These are phyloP conservation scores for Apiotrichum porosum DNA, from an alignment of 1,284 basidiomycete species.

Conservation along the genomic window DNA sequence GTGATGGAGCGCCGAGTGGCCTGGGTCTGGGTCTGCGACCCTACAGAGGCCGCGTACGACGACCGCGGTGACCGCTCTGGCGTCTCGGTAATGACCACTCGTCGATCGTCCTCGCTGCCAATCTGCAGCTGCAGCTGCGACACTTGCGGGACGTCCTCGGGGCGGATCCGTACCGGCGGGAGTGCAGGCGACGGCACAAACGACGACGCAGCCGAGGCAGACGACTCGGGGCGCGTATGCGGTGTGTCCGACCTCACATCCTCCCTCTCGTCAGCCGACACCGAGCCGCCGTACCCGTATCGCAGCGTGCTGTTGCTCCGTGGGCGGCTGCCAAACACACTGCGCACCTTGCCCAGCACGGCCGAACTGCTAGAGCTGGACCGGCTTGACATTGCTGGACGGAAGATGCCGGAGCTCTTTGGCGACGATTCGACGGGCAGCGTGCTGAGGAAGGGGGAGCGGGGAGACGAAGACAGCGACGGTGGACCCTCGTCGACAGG, in stretches of 20 bases:
- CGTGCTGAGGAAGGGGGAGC: neutral
- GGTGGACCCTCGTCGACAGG: neutral
- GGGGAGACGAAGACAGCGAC: conserved; percentile 4
- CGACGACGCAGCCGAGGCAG: conserved; percentile 27
- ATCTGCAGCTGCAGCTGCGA: conserved; percentile 19
- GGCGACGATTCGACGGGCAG: neutral
- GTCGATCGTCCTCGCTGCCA: conserved; percentile 15
- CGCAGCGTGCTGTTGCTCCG: conserved; percentile 33
- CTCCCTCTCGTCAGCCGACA: conserved; percentile 33
- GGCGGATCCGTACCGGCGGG: conserved; percentile 12
- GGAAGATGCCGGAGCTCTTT: neutral
- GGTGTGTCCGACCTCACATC: conserved; percentile 1
- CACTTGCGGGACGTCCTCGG: conserved; percentile 20
- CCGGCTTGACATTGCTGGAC: conserved; percentile 12
- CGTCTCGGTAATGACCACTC: conserved; percentile 17
- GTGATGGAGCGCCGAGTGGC: conserved; percentile 1
- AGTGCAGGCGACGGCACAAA: conserved; percentile 21
- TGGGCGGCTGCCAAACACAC: conserved; percentile 30
- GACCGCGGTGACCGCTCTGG: conserved; percentile 29
- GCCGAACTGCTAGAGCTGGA: conserved; percentile 39
- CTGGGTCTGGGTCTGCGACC: conserved; percentile 10
- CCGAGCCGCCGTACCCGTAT: no score
- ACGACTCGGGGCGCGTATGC: conserved; percentile 6
- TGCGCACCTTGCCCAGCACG: conserved; percentile 37
- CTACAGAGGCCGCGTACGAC: conserved; percentile 23